Conservation (phyloP, 306 rosid species). For the Quercus glauca region DNA sequence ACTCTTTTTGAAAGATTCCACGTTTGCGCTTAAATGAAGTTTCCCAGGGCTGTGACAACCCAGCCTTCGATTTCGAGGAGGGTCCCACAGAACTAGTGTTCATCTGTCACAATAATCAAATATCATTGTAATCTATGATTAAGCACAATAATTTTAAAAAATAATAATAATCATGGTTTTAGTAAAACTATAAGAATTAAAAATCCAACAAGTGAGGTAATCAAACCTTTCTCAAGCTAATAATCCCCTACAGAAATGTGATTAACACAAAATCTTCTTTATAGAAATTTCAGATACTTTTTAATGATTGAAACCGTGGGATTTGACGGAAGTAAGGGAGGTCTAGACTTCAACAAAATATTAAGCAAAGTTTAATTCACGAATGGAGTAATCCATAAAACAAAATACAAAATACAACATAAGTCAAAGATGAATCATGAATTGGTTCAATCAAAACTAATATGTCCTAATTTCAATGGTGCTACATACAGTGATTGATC, state of each 20-base stretch:
- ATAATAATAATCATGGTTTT: not conserved
- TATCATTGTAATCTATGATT: not conserved
- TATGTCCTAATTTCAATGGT: too few relatives aligned
- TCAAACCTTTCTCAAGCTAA: too few relatives aligned
- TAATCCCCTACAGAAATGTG: not conserved
- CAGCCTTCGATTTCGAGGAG: conserved; percentile 58
- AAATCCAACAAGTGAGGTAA: not conserved
- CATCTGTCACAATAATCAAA: conserved; percentile 23
- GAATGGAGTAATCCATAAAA: too few relatives aligned
- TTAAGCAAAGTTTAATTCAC: too few relatives aligned
- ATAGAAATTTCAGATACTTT: not conserved
- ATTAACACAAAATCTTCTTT: not conserved
- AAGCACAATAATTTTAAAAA: not conserved
- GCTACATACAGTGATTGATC: too few relatives aligned
- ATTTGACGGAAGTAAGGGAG: not conserved
- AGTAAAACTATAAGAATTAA: not conserved
- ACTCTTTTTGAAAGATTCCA: conserved; percentile 85
- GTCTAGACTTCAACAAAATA: too few relatives aligned
- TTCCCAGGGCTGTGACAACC: conserved; percentile 76
- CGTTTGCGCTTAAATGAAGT: conserved; percentile 76
- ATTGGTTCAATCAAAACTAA: too few relatives aligned
- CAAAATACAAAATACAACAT: too few relatives aligned
- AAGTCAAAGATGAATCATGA: too few relatives aligned
- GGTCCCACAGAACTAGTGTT: conserved; percentile 51
- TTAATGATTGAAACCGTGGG: not conserved